These are phyloP conservation scores for Plasmodium gallinaceum DNA, from an alignment of 169 alveolate species.

Conservation along the genomic window DNA sequence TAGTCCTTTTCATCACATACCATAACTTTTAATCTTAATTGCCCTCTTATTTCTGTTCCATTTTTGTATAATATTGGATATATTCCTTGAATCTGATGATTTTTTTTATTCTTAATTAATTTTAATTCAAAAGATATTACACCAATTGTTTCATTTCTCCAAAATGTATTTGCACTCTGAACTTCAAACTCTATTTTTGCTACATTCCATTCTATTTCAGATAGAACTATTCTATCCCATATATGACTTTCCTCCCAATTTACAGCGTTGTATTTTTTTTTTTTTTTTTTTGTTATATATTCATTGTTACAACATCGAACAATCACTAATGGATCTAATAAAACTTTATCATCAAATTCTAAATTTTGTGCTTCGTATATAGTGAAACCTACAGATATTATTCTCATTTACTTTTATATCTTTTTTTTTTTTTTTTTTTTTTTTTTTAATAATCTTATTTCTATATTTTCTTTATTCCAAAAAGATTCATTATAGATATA, in stretches of 20 bases:
- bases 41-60: conserved; percentile 86
- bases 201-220: conserved; percentile 91
- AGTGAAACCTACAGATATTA: conserved; percentile 88
- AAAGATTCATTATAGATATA: too few relatives aligned
- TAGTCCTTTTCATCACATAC: conserved; percentile 88
- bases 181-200: conserved; percentile 92
- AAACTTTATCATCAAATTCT: conserved; percentile 80
- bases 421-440: too few relatives aligned
- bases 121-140: conserved; percentile 89
- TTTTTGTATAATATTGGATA: conserved; percentile 86
- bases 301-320: conserved; percentile 93
- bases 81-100: conserved; percentile 88
- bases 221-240: conserved; percentile 90
- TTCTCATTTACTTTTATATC: conserved; percentile 77
- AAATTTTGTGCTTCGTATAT: conserved; percentile 89
- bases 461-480: too few relatives aligned
- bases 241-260: conserved; percentile 93
- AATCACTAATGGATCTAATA: conserved; percentile 90
- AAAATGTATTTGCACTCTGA: conserved; percentile 92
- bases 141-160: conserved; percentile 93
- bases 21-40: conserved; percentile 86
- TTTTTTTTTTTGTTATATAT: conserved; percentile 89
- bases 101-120: conserved; percentile 87
- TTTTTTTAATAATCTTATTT: too few relatives aligned
- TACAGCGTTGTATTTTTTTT: conserved; percentile 88